Conservation (phyloP, 495 filamentous ascomycete species). For the Penicillium pancosmium region DNA sequence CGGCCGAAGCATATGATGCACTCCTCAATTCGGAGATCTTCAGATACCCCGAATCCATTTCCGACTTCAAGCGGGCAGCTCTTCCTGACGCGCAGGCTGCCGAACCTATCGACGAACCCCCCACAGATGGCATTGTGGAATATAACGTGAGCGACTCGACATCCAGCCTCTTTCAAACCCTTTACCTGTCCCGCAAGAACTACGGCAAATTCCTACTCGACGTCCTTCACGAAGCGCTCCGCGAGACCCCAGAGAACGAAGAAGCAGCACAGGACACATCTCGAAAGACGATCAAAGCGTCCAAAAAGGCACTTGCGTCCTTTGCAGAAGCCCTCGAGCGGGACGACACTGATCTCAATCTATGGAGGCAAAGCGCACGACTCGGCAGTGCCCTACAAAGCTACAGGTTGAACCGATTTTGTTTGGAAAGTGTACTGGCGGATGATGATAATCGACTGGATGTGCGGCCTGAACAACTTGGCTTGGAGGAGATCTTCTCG, state of each 20-base stretch:
- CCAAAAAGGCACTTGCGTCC: constrained; percentile 52
- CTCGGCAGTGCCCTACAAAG: constrained; percentile 77
- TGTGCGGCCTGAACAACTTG: constrained; percentile 71
- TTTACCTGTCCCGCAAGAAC: constrained; percentile 94
- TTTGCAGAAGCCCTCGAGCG: constrained; percentile 81
- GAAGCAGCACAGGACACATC: constrained; percentile 44
- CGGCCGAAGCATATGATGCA: constrained; percentile 77
- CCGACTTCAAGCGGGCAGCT: constrained; percentile 71
- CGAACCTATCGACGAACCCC: constrained; percentile 42
- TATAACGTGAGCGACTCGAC: constrained; percentile 61
- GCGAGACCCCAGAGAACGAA: constrained; percentile 27
- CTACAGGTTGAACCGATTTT: constrained; percentile 76
- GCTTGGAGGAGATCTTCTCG: constrained; percentile 83
- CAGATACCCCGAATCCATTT: constrained; percentile 79
- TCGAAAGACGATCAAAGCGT: constrained; percentile 25
- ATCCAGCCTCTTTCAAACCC: constrained; percentile 81
- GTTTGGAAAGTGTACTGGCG: constrained; percentile 88
- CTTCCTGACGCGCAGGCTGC: constrained; percentile 60
- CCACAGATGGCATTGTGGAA: constrained; percentile 45
- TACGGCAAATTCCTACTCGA: constrained; percentile 89
- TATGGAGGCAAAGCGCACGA: constrained; percentile 88
- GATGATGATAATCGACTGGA: constrained; percentile 75
- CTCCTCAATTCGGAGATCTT: constrained; percentile 95
- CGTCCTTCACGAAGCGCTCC: constrained; percentile 54
- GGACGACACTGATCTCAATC: constrained; percentile 88